Percentiles rank a stretch among this genome's conserved stretches.
phyloP scores from a whole-genome alignment of 306 rosid species.

The Biancaea sappan region DNA sequence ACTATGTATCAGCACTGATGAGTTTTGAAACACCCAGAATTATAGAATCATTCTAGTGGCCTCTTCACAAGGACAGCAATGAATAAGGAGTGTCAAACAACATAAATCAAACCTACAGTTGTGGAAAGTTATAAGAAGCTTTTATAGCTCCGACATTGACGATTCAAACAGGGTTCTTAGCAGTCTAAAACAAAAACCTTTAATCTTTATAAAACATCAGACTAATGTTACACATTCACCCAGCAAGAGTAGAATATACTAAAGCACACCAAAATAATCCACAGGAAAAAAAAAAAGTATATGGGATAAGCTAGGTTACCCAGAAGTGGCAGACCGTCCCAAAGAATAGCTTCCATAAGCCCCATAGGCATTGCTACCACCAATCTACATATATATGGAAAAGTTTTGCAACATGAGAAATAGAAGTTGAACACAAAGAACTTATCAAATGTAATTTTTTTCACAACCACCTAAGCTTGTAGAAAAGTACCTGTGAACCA shows the following conservation, averaged over 20 bases:
- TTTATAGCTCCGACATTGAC: not conserved
- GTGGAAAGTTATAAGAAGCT: not conserved
- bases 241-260: not conserved
- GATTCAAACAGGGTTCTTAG: not conserved
- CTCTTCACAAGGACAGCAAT: constrained; percentile 10
- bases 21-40: constrained; percentile 7
- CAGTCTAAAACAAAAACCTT: not conserved
- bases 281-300: not conserved
- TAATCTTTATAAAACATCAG: not conserved
- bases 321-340: constrained; percentile 70
- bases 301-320: constrained; percentile 48
- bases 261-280: not conserved
- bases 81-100: not conserved
- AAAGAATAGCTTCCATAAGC: constrained; percentile 83
- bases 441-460: not conserved
- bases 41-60: constrained; percentile 5
- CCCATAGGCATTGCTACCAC: constrained; percentile 72
- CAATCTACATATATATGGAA: constrained; percentile 58
- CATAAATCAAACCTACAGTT: not conserved
- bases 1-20: constrained; percentile 28
- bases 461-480: not conserved
- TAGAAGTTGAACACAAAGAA: constrained; percentile 7
- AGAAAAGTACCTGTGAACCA: constrained; percentile 70
- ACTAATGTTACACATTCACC: not conserved
- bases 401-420: constrained; percentile 28